Conservation (phyloP, 108 stramenopile species). For the Fragilaria radians region DNA sequence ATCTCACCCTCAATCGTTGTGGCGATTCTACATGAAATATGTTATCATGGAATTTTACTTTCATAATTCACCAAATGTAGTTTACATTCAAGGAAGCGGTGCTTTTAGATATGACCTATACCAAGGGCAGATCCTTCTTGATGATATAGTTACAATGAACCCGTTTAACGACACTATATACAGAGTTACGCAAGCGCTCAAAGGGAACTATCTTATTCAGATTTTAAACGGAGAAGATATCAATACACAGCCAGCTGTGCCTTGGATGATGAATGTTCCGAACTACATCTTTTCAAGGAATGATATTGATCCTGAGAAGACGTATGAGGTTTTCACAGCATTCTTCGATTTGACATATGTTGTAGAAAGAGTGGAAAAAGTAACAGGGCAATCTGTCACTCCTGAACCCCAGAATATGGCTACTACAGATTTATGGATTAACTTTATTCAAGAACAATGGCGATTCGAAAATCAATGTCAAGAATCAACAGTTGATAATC, state of each 20-base stretch:
- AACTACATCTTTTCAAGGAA: background rate
- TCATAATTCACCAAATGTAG: background rate
- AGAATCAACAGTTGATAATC: background rate
- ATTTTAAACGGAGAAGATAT: background rate
- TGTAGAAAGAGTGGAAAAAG: background rate
- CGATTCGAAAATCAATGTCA: background rate
- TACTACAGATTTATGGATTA: background rate
- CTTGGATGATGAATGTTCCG: background rate
- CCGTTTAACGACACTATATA: constrained; percentile 58
- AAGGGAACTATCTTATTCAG: constrained; percentile 1
- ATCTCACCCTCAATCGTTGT: constrained; percentile 21
- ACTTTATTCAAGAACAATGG: background rate
- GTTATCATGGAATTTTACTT: constrained; percentile 19
- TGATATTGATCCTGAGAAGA: background rate
- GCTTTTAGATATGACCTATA: constrained; percentile 42
- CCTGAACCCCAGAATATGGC: background rate
- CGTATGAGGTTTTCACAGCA: background rate
- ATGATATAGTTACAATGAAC: constrained; percentile 49
- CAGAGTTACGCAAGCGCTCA: constrained; percentile 18
- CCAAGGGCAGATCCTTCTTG: constrained; percentile 27
- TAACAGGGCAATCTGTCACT: background rate
- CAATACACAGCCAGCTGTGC: background rate
- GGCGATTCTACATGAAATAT: constrained; percentile 24
- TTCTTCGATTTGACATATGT: background rate
- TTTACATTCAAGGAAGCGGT: constrained; percentile 12